These are phyloP conservation scores for Nepenthes alata DNA, from an alignment of 179 eudicot genomes.

Conservation along the genomic window DNA sequence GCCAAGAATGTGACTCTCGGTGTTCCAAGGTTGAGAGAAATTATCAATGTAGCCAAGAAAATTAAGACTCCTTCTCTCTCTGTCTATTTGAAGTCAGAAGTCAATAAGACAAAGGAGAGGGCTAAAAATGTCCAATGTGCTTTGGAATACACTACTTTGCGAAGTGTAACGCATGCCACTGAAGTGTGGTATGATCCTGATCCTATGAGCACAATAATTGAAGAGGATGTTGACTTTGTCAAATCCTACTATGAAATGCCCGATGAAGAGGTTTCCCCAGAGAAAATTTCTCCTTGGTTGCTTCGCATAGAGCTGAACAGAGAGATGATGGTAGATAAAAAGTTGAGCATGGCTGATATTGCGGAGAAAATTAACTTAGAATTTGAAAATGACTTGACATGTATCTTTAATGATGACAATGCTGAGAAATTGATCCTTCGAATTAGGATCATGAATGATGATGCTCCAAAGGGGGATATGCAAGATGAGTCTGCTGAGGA, in stretches of 20 bases:
- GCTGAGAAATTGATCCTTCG: slow-evolving; percentile 95
- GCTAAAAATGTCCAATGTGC: slow-evolving; percentile 96
- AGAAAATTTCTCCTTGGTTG: slow-evolving; percentile 94
- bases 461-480: slow-evolving; percentile 72
- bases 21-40: slow-evolving; percentile 96
- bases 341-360: slow-evolving; percentile 96
- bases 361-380: slow-evolving; percentile 90
- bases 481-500: slow-evolving; percentile 87
- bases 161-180: slow-evolving; percentile 95
- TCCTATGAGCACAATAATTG: slow-evolving; percentile 81
- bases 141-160: slow-evolving; percentile 81
- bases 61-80: slow-evolving; percentile 95
- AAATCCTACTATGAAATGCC: slow-evolving; percentile 98
- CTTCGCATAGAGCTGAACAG: slow-evolving; percentile 94
- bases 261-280: slow-evolving; percentile 93
- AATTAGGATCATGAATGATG: slow-evolving; percentile 90
- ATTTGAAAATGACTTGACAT: slow-evolving; percentile 80
- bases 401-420: slow-evolving; percentile 92
- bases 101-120: slow-evolving; percentile 60
- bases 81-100: slow-evolving; percentile 77
- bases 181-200: slow-evolving; percentile 99
- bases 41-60: slow-evolving; percentile 95
- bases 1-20: slow-evolving; percentile 99
- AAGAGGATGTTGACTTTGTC: slow-evolving; percentile 90
- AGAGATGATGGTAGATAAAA: slow-evolving; percentile 99